Evolutionary conservation across 1,284 basidiomycete species (phyloP).

Genomic region (Rhodotorula sp.): DNA sequence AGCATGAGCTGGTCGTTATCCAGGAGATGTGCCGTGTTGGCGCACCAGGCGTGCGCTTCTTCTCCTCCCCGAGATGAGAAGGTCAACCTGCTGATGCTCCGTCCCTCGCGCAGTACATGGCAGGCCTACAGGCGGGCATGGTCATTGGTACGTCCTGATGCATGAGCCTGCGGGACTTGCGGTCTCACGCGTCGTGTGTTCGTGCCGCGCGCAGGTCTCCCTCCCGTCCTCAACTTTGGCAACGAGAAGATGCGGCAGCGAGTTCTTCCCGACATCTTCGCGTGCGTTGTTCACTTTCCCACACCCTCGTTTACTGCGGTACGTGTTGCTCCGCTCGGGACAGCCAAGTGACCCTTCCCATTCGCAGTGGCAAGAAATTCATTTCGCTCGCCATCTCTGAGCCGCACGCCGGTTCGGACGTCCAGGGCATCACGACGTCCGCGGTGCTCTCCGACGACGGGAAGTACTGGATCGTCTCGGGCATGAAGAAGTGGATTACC

Average conservation of each 20-base stretch:
- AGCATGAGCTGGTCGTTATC: slow-evolving; percentile 71
- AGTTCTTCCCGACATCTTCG: slow-evolving; percentile 78
- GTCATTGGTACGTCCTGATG: slow-evolving; percentile 60
- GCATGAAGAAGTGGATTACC: slow-evolving; percentile 50
- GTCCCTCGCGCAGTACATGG: slow-evolving; percentile 40
- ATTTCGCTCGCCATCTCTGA: slow-evolving; percentile 78
- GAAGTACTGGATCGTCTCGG: slow-evolving; percentile 75
- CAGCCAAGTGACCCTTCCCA: too few relatives aligned
- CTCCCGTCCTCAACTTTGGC: slow-evolving; percentile 76
- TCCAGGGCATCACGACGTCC: slow-evolving; percentile 61
- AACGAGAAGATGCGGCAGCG: slow-evolving; percentile 71
- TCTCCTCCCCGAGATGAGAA: background rate
- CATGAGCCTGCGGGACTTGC: background rate
- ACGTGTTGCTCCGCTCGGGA: too few relatives aligned
- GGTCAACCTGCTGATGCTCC: background rate
- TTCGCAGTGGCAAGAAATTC: slow-evolving; percentile 69
- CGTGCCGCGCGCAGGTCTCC: slow-evolving; percentile 57
- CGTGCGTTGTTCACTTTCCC: slow-evolving; percentile 52
- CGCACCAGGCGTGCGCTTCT: slow-evolving; percentile 61
- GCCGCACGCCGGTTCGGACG: slow-evolving; percentile 66
- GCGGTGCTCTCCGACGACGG: slow-evolving; percentile 67
- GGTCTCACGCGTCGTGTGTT: background rate
- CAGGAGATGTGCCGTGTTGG: slow-evolving; percentile 80
- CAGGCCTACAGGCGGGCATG: slow-evolving; percentile 68
- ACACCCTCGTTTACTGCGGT: too few relatives aligned